Conservation (phyloP, 495 filamentous ascomycete genomes). For the Hapsidospora chrysogenum region DNA sequence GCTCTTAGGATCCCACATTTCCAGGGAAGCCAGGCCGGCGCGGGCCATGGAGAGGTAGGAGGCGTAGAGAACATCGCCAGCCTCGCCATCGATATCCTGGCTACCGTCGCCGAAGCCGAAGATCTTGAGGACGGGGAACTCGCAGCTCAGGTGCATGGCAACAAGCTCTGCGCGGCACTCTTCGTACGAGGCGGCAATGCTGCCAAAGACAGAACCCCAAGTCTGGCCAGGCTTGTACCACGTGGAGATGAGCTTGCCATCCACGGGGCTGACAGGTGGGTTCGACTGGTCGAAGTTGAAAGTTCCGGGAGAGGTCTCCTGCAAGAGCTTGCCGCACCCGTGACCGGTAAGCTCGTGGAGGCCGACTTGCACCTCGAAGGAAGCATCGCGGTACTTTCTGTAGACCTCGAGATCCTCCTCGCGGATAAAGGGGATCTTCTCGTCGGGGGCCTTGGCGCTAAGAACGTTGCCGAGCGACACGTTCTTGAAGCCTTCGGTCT, state of each 20-base stretch:
- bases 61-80: slow-evolving; percentile 71
- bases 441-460: slow-evolving; percentile 74
- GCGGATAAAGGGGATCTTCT: slow-evolving; percentile 76
- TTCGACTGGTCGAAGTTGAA: slow-evolving; percentile 77
- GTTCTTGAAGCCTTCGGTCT: slow-evolving; percentile 95
- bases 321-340: slow-evolving; percentile 86
- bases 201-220: slow-evolving; percentile 83
- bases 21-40: slow-evolving; percentile 67
- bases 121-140: slow-evolving; percentile 74
- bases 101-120: slow-evolving; percentile 77
- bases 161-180: slow-evolving; percentile 63
- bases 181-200: slow-evolving; percentile 73
- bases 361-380: slow-evolving; percentile 91
- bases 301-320: slow-evolving; percentile 62
- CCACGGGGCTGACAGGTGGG: slow-evolving; percentile 68
- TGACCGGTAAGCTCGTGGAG: slow-evolving; percentile 93
- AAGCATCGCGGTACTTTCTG: slow-evolving; percentile 58
- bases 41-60: slow-evolving; percentile 86
- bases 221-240: slow-evolving; percentile 93
- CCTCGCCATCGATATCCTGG: slow-evolving; percentile 51
- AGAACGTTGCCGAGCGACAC: slow-evolving; percentile 85
- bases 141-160: slow-evolving; percentile 82
- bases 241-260: slow-evolving; percentile 55
- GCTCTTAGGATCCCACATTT: slow-evolving; percentile 77
- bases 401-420: slow-evolving; percentile 61